Evolutionary conservation across 768 basidiomycete genomes (phyloP), one percentile per base, ranked within the genome.

Genomic region (Lentinus tigrinus): DNA sequence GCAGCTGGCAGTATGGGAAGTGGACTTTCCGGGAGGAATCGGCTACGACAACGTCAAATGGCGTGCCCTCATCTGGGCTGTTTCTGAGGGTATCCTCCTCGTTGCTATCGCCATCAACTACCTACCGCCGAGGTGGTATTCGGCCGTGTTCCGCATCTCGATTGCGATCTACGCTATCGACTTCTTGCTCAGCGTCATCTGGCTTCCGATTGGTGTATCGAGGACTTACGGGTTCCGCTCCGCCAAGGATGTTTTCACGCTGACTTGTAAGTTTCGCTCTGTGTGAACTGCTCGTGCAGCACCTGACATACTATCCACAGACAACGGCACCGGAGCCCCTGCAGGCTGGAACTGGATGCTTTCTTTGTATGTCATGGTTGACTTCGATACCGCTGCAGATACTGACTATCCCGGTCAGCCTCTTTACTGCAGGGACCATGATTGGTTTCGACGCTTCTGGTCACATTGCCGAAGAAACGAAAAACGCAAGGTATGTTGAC

Each of bases 341-440:
- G 77, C 88, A 9, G 91, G 82, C 4, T 95, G 93, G 95, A 95
- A 95, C 66, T 96, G 91, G 91, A 81, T 93, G 16, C 72, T 97
- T 38, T 92, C 88, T 4, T 92, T 93, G 91, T 92, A 63, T 50
- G 82, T 73, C 72, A 23, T 48, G 27, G 14, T 3, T 16, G 13
- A 23, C 5, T 17, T 10, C 19, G 10, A 27, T 23, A 16, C 36
- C 39, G 19, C 9, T 31, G 14, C 34, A 31, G 24, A 52, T 49
- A 6, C 4, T 52, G 26, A 26, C 31, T 24, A 7, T 5, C 13
- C 24, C 17, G 43, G 44, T 52, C 49, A 91, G 89, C 77, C 78
- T 95, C 21, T 94, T 93, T 72, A 89, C 92, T 1, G 85, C 93
- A 0, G 91, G 93, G 11, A 92, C 89, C 0, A 74, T 96, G 75